phyloP scores from a whole-genome alignment of 2,329 filamentous ascomycete genomes.

The Pyricularia pennisetigena region DNA sequence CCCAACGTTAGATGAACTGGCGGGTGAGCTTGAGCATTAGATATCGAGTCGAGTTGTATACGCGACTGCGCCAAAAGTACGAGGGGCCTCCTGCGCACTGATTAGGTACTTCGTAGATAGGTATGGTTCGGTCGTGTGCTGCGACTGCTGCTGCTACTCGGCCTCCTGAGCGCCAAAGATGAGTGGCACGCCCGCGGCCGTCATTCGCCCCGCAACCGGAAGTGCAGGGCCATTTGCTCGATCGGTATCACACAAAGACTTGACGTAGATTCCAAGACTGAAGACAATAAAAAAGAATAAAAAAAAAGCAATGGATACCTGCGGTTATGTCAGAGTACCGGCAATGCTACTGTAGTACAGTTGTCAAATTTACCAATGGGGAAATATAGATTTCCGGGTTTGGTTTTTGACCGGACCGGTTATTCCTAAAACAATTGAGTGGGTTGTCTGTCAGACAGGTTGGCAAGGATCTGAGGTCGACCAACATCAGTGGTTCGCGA shows the following conservation, averaged over 20 bases:
- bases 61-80: not conserved
- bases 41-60: not conserved
- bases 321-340: not conserved
- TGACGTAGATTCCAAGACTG: not conserved
- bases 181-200: constrained; percentile 3
- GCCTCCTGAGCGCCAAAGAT: constrained; percentile 1
- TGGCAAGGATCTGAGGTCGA: not conserved
- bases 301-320: not conserved
- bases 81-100: not conserved
- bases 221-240: constrained; percentile 1
- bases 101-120: not conserved
- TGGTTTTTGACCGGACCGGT: not conserved
- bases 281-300: not conserved
- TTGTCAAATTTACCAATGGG: not conserved
- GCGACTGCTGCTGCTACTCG: not conserved
- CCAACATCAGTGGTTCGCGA: not conserved
- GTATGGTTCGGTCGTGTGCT: not conserved
- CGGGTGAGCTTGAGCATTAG: not conserved
- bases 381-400: not conserved
- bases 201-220: constrained; percentile 2
- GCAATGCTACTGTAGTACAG: not conserved
- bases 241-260: not conserved
- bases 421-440: not conserved
- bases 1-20: not conserved
- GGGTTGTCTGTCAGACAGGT: not conserved